A percentile compares a stretch with the other conserved stretches of the same genome.
These are phyloP conservation scores for Leccinum imitatum DNA, from an alignment of 768 basidiomycete species.

Conservation along the genomic window DNA sequence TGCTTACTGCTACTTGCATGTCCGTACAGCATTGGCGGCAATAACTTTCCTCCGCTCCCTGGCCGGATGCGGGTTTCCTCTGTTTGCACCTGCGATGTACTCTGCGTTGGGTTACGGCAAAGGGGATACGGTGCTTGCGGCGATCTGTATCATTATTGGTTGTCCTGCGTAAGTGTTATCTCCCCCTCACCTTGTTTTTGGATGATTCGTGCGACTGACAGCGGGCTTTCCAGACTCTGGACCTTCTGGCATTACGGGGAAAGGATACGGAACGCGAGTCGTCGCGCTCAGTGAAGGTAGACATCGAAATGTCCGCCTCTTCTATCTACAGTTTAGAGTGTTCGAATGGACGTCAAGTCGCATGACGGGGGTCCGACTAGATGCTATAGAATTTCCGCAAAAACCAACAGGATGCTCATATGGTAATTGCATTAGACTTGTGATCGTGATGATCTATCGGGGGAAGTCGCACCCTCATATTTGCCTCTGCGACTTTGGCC, in stretches of 20 bases:
- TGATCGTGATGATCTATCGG: no score
- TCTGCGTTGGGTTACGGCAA: constrained; percentile 64
- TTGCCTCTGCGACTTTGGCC: no score
- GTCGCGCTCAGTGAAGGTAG: constrained; percentile 30
- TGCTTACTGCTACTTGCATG: background rate
- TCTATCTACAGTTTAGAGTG: no score
- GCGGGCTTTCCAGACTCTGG: constrained; percentile 34
- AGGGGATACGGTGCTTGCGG: constrained; percentile 65
- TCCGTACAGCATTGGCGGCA: constrained; percentile 58
- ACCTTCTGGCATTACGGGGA: constrained; percentile 48
- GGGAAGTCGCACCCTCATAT: no score
- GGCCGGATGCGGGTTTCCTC: constrained; percentile 72
- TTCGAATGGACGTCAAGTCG: no score
- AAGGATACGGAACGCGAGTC: constrained; percentile 49
- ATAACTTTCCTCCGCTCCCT: constrained; percentile 61
- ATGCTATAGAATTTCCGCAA: no score
- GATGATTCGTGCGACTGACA: constrained; percentile 4
- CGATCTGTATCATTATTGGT: constrained; percentile 54
- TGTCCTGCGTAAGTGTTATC: constrained; percentile 43
- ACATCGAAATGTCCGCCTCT: no score
- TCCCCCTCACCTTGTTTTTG: constrained; percentile 30
- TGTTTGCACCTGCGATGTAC: constrained; percentile 74
- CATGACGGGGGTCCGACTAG: no score
- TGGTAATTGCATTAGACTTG: no score
- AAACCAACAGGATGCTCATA: no score